Conservation (phyloP, 2,329 filamentous ascomycete species). For the Gremmenia infestans region DNA sequence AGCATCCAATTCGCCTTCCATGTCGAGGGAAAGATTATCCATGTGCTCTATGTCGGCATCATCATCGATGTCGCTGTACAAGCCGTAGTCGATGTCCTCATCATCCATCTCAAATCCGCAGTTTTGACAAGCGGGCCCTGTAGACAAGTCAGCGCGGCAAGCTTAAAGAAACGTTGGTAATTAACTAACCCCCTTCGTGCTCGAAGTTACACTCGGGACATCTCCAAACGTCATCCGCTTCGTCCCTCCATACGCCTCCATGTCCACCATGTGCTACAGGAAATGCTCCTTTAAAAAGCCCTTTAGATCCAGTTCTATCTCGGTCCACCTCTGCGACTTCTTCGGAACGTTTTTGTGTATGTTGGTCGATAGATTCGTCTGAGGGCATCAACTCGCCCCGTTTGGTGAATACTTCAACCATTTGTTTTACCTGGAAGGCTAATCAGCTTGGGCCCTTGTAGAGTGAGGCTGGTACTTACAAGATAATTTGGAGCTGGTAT, state of each 20-base stretch:
- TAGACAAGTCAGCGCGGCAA: not conserved
- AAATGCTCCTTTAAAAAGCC: constrained; percentile 56
- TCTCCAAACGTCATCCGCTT: constrained; percentile 54
- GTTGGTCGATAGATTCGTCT: constrained; percentile 59
- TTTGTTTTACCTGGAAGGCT: constrained; percentile 50
- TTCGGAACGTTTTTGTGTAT: constrained; percentile 50
- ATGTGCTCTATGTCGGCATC: constrained; percentile 37
- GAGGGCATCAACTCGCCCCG: constrained; percentile 56
- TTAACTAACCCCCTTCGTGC: constrained; percentile 43
- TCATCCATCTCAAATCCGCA: constrained; percentile 50
- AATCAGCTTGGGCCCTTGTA: constrained; percentile 1
- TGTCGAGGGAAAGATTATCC: constrained; percentile 16
- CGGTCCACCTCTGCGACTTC: constrained; percentile 55
- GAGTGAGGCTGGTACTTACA: constrained; percentile 35
- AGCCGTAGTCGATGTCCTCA: constrained; percentile 34
- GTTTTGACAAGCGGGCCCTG: constrained; percentile 44
- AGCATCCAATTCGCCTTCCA: constrained; percentile 8
- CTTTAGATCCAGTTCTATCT: constrained; percentile 51
- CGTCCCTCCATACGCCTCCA: constrained; percentile 40
- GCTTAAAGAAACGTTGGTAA: not conserved
- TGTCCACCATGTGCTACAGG: not conserved
- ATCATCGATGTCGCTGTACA: constrained; percentile 36
- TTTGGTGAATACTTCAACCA: constrained; percentile 57
- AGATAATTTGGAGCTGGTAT: constrained; percentile 61
- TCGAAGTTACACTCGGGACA: constrained; percentile 61